Conservation (phyloP, 2,329 filamentous ascomycete genomes). For the Fusarium buxicola region DNA sequence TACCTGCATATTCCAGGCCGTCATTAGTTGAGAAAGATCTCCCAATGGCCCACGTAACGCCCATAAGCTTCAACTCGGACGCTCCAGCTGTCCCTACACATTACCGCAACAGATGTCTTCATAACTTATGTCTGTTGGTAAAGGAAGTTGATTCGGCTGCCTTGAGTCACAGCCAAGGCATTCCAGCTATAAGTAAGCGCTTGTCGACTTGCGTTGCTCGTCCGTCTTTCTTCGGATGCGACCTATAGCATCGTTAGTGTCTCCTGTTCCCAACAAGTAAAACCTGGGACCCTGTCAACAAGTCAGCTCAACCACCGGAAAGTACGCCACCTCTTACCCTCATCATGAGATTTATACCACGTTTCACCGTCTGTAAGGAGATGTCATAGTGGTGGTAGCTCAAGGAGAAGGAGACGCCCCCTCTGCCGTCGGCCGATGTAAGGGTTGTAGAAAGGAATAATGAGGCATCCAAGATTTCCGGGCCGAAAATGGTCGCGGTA, state of each 20-base stretch:
- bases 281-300: not conserved
- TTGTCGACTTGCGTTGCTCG: not conserved
- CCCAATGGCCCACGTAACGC: slow-evolving; percentile 1
- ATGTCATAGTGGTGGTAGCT: slow-evolving; percentile 2
- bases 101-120: too few species aligned
- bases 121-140: not conserved
- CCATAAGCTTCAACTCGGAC: not conserved
- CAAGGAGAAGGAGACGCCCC: too few species aligned
- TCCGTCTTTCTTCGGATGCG: not conserved
- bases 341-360: not conserved
- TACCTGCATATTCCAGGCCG: slow-evolving; percentile 20
- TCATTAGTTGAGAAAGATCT: not conserved
- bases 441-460: not conserved
- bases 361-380: slow-evolving; percentile 5
- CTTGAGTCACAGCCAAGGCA: not conserved
- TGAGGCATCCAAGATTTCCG: slow-evolving; percentile 2
- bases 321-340: not conserved
- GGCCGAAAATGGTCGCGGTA: slow-evolving; percentile 6
- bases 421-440: not conserved
- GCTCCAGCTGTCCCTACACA: too few species aligned
- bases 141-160: not conserved
- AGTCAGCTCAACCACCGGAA: slow-evolving; percentile 1
- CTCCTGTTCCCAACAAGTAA: slow-evolving; percentile 1
- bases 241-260: not conserved
- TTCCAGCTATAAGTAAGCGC: not conserved